A percentile compares a stretch with the other conserved stretches of the same genome.
Evolutionary conservation across 331 rosid genomes (phyloP).

Genomic region (Arachis monticola): DNA sequence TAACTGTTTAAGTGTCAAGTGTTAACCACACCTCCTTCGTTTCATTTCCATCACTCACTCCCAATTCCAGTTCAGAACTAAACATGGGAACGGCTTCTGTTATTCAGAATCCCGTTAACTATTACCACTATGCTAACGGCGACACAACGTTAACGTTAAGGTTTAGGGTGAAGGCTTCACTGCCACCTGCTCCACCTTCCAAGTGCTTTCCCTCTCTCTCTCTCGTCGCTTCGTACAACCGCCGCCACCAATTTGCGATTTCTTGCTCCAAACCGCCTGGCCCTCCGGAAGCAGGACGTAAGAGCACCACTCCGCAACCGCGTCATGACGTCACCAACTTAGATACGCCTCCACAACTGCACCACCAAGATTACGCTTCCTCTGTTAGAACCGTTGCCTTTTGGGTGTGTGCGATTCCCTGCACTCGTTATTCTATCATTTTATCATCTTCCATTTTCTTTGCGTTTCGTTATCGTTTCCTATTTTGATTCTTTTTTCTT

Average conservation of each 20-base stretch:
- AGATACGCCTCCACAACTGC: conserved; percentile 42
- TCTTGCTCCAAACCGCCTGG: conserved; percentile 56
- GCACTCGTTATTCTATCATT: conserved; percentile 4
- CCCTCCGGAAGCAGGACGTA: conserved; percentile 53
- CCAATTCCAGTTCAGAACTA: background rate
- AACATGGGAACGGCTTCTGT: conserved; percentile 77
- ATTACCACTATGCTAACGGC: background rate
- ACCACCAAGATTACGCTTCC: conserved; percentile 50
- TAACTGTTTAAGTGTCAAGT: background rate
- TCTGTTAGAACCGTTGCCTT: conserved; percentile 75
- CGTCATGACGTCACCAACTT: conserved; percentile 40
- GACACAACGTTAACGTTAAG: background rate
- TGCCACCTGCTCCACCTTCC: conserved; percentile 38
- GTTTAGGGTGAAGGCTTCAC: conserved; percentile 27
- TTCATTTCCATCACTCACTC: background rate
- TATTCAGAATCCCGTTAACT: conserved; percentile 36
- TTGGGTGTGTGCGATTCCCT: conserved; percentile 59
- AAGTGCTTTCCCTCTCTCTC: conserved; percentile 35
- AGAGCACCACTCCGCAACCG: conserved; percentile 48
- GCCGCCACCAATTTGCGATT: conserved; percentile 45
- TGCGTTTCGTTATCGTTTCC: background rate
- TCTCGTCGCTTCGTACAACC: background rate
- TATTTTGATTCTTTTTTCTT: background rate
- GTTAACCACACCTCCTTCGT: background rate
- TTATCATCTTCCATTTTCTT: conserved; percentile 25